Percentiles rank a stretch among this genome's conserved stretches.
Conservation (phyloP, 257 asterid species). For the Anisodus acutangulus region DNA sequence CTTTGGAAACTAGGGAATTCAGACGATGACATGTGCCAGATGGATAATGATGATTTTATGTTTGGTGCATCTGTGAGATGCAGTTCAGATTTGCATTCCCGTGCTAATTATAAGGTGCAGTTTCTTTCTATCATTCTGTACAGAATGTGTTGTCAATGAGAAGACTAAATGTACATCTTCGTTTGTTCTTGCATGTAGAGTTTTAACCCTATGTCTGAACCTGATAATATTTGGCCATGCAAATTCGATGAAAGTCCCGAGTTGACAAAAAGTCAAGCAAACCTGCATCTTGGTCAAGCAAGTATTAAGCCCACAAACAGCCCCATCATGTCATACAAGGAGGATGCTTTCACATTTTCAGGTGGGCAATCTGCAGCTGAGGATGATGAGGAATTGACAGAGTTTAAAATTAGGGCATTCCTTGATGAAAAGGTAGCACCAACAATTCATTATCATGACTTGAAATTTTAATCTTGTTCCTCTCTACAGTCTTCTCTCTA, state of each 20-base stretch:
- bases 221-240: conserved; percentile 76
- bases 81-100: conserved; percentile 51
- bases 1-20: conserved; percentile 70
- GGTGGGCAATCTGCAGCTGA: conserved; percentile 61
- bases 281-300: conserved; percentile 50
- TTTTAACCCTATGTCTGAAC: conserved; percentile 91
- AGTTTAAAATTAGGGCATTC: conserved; percentile 86
- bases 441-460: not conserved
- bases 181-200: conserved; percentile 52
- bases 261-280: conserved; percentile 49
- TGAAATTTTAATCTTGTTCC: conserved; percentile 3
- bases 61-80: conserved; percentile 65
- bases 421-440: conserved; percentile 84
- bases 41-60: conserved; percentile 69
- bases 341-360: conserved; percentile 73
- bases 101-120: conserved; percentile 72
- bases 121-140: conserved; percentile 29
- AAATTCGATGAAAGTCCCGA: conserved; percentile 80
- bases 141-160: not conserved
- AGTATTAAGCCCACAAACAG: conserved; percentile 45
- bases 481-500: not conserved
- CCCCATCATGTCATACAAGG: conserved; percentile 50
- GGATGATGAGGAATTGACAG: conserved; percentile 89
- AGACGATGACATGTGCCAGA: conserved; percentile 90
- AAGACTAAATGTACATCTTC: conserved; percentile 21